Evolutionary conservation across 176 grass and related monocot genomes (phyloP).

Genomic region (Aegilops speltoides): DNA sequence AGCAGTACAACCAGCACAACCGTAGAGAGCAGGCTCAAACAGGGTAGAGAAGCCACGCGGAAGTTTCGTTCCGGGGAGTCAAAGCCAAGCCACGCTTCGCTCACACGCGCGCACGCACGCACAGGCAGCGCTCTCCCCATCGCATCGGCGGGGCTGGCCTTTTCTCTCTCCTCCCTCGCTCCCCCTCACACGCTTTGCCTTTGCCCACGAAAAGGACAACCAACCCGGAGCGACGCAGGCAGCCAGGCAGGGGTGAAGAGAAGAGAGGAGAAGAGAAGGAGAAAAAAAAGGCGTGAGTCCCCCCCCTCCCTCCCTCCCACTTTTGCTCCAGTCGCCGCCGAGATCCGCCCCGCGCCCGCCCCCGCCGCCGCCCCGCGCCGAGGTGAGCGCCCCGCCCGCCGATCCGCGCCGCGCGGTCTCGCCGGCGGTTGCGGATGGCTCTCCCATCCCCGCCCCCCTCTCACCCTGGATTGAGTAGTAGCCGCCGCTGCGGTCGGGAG

Average conservation of each 20-base stretch:
- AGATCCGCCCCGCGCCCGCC: conserved; percentile 45
- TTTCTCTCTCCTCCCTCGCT: neutral
- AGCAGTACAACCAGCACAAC: neutral
- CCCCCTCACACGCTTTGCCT: conserved; percentile 20
- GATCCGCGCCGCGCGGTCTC: neutral
- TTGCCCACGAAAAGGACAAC: conserved; percentile 40
- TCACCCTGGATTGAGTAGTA: neutral
- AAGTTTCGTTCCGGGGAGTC: conserved; percentile 39
- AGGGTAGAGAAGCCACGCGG: conserved; percentile 3
- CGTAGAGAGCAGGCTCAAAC: too few species aligned
- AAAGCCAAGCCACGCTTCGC: conserved; percentile 28
- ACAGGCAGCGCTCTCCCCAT: too few species aligned
- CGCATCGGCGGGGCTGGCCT: too few species aligned
- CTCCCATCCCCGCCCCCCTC: too few species aligned
- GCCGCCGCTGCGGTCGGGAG: neutral
- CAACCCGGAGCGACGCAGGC: conserved; percentile 14
- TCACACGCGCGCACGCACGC: neutral
- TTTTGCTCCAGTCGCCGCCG: conserved; percentile 36
- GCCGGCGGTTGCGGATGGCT: neutral
- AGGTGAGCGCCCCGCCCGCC: conserved; percentile 36
- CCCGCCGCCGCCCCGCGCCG: conserved; percentile 13
- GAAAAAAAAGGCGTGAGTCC: neutral
- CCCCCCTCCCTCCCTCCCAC: neutral
- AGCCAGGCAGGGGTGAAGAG: too few species aligned
- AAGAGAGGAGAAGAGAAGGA: too few species aligned